phyloP scores from a whole-genome alignment of 176 grass and related monocot genomes.

The Bromus sterilis region DNA sequence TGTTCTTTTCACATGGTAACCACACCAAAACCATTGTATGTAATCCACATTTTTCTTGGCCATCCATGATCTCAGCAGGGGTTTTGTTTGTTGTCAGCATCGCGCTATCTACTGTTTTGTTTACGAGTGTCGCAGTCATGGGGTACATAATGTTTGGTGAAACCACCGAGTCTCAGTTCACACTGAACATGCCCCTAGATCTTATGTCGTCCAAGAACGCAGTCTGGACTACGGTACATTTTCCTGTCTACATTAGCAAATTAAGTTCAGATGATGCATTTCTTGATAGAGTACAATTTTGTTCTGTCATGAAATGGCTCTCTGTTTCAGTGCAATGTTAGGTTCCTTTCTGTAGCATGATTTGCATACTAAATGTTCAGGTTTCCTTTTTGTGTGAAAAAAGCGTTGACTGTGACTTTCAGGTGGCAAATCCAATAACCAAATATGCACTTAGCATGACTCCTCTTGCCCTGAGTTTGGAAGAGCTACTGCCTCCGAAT shows the following conservation, averaged over 20 bases:
- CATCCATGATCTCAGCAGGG: not conserved
- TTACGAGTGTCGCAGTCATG: conserved; percentile 40
- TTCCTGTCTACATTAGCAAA: too few relatives aligned
- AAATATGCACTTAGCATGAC: too few relatives aligned
- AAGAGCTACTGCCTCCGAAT: too few relatives aligned
- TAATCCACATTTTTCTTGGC: not conserved
- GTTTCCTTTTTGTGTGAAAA: not conserved
- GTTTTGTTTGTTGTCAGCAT: conserved; percentile 31
- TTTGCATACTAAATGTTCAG: not conserved
- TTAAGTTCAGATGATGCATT: too few relatives aligned
- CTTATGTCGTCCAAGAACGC: conserved; percentile 47
- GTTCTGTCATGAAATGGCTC: not conserved
- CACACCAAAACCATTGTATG: not conserved
- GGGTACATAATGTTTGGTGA: conserved; percentile 72
- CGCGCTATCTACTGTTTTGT: too few relatives aligned
- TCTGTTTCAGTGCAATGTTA: not conserved
- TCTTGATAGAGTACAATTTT: not conserved
- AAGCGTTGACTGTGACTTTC: conserved; percentile 9
- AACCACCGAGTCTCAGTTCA: conserved; percentile 55
- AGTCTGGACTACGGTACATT: too few relatives aligned
- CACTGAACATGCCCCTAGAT: conserved; percentile 60
- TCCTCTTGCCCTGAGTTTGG: too few relatives aligned
- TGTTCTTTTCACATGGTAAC: too few relatives aligned
- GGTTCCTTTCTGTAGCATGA: not conserved
- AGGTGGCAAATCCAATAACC: too few relatives aligned